A percentile compares a stretch with the other conserved stretches of the same genome.
phyloP scores from a whole-genome alignment of 2,329 filamentous ascomycete species.

The Hortaea werneckii region DNA sequence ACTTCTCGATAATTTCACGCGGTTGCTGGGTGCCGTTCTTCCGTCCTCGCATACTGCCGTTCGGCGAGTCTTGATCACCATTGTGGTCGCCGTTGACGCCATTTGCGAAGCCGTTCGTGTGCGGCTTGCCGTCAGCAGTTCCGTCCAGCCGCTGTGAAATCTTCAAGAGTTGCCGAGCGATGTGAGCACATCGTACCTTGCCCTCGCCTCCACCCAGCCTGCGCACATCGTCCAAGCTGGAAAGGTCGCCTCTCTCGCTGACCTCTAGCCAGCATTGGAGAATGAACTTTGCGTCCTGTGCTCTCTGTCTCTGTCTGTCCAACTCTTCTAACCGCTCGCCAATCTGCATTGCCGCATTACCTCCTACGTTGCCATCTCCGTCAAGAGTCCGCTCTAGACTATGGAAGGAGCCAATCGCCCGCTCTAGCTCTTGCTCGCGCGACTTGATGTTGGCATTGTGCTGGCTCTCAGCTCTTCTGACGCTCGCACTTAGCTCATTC shows the following conservation, averaged over 20 bases:
- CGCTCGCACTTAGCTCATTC: conserved; percentile 80
- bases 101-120: conserved; percentile 26
- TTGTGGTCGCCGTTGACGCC: conserved; percentile 42
- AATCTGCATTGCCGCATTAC: conserved; percentile 87
- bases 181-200: conserved; percentile 87
- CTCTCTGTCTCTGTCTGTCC: conserved; percentile 79
- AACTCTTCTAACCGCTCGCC: conserved; percentile 89
- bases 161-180: conserved; percentile 83
- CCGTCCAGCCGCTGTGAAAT: conserved; percentile 88
- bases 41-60: conserved; percentile 40
- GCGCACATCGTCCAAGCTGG: conserved; percentile 79
- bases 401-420: conserved; percentile 87
- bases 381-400: conserved; percentile 71
- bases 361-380: conserved; percentile 50
- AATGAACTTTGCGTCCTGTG: conserved; percentile 86
- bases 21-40: conserved; percentile 36
- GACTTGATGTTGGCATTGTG: conserved; percentile 87
- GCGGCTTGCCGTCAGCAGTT: conserved; percentile 32
- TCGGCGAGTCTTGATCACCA: conserved; percentile 25
- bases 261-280: conserved; percentile 97
- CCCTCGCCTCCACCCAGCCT: conserved; percentile 77
- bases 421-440: conserved; percentile 77
- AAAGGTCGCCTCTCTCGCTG: conserved; percentile 76
- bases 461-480: conserved; percentile 81
- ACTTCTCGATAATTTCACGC: conserved; percentile 88